Evolutionary conservation across 228 moss, liverwort and hornwort species (phyloP).

Genomic region (Sphagnum fallax): DNA sequence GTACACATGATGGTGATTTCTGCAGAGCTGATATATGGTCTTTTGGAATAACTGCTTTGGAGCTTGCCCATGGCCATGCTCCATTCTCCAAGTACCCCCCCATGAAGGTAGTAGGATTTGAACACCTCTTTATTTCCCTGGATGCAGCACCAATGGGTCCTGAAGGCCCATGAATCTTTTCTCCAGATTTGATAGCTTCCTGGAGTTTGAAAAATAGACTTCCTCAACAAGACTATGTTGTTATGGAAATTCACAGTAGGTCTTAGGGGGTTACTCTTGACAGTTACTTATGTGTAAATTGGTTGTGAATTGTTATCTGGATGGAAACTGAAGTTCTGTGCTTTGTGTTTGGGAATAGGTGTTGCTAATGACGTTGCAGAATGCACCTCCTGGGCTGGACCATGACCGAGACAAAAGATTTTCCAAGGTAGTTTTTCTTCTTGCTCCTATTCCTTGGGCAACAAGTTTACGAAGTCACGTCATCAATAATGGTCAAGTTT

Average conservation of each 20-base stretch:
- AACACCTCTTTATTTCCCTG: neutral
- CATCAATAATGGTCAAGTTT: too few relatives aligned
- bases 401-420: conserved; percentile 84
- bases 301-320: too few relatives aligned
- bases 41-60: conserved; percentile 92
- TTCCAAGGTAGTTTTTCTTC: conserved; percentile 48
- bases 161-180: too few relatives aligned
- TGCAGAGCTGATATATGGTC: conserved; percentile 93
- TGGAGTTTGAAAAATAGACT: too few relatives aligned
- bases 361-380: conserved; percentile 92
- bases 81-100: conserved; percentile 95
- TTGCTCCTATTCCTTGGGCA: too few relatives aligned
- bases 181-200: too few relatives aligned
- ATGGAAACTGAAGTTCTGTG: too few relatives aligned
- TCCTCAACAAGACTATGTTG: neutral
- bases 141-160: neutral
- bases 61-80: conserved; percentile 94
- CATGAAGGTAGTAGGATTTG: conserved; percentile 50
- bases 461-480: too few relatives aligned
- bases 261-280: too few relatives aligned
- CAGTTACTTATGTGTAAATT: too few relatives aligned
- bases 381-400: conserved; percentile 94
- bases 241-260: too few relatives aligned
- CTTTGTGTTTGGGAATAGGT: conserved; percentile 18
- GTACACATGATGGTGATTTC: neutral